phyloP scores from a whole-genome alignment of 495 filamentous ascomycete species.

The Aspergillus bridgeri region DNA sequence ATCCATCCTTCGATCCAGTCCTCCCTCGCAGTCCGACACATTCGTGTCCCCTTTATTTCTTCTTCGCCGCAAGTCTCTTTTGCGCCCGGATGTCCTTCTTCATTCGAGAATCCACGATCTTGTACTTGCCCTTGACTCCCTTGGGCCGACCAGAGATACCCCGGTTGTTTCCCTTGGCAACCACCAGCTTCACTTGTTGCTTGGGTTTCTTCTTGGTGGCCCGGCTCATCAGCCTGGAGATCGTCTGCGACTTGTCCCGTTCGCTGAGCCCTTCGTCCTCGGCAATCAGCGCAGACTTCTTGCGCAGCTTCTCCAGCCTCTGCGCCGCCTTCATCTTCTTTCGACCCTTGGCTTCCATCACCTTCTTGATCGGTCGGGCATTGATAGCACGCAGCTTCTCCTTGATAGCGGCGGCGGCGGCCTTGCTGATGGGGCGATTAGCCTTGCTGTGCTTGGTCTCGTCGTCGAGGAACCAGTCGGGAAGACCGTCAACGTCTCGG shows the following conservation, averaged over 20 bases:
- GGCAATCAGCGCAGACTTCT: slow-evolving; percentile 84
- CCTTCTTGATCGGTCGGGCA: slow-evolving; percentile 98
- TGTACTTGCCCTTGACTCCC: slow-evolving; percentile 95
- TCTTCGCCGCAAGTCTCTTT: slow-evolving; percentile 76
- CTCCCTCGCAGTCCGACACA: too few relatives aligned
- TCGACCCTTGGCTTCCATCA: slow-evolving; percentile 88
- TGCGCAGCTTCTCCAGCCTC: slow-evolving; percentile 85
- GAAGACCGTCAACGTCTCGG: slow-evolving; percentile 87
- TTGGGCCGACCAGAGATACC: slow-evolving; percentile 74
- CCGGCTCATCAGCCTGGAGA: slow-evolving; percentile 74
- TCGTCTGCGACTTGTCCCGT: slow-evolving; percentile 86
- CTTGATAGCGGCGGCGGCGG: slow-evolving; percentile 87
- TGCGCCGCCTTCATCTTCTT: slow-evolving; percentile 96
- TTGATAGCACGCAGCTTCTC: slow-evolving; percentile 93
- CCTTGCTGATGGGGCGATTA: slow-evolving; percentile 83
- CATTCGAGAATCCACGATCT: slow-evolving; percentile 95
- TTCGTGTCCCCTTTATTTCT: slow-evolving; percentile 37
- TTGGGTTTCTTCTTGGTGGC: slow-evolving; percentile 84
- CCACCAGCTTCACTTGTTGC: slow-evolving; percentile 81
- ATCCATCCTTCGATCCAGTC: background rate
- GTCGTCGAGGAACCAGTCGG: slow-evolving; percentile 97
- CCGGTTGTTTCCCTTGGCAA: slow-evolving; percentile 79
- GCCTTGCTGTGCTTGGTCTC: slow-evolving; percentile 78
- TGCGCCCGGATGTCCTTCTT: slow-evolving; percentile 96
- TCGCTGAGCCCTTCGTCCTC: slow-evolving; percentile 90